phyloP scores from a whole-genome alignment of 306 rosid genomes.

The Citrullus amarus region DNA sequence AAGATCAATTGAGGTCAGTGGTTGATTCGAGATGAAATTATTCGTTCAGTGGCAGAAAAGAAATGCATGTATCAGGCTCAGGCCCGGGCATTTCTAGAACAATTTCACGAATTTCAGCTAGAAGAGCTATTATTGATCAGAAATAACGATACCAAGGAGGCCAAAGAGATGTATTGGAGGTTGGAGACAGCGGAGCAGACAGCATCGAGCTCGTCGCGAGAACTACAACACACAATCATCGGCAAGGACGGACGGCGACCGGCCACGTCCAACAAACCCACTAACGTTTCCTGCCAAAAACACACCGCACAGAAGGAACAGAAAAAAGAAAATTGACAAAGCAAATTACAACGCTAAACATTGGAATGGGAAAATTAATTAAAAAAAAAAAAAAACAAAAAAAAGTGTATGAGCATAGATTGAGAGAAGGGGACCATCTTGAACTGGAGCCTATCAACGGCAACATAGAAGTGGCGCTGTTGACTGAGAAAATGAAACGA shows the following conservation, averaged over 20 bases:
- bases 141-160: slow-evolving; percentile 37
- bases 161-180: slow-evolving; percentile 52
- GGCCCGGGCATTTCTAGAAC: background rate
- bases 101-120: background rate
- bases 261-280: slow-evolving; percentile 59
- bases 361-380: background rate
- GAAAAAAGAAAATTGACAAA: background rate
- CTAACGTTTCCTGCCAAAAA: slow-evolving; percentile 49
- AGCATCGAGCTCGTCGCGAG: slow-evolving; percentile 76
- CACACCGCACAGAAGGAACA: background rate
- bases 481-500: slow-evolving; percentile 23
- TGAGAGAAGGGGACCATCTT: slow-evolving; percentile 41
- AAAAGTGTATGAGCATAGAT: background rate
- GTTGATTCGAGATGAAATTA: background rate
- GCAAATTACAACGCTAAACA: background rate
- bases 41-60: background rate
- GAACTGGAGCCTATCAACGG: slow-evolving; percentile 69
- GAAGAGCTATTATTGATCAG: background rate
- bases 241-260: slow-evolving; percentile 63
- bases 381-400: too few relatives aligned
- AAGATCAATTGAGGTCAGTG: background rate
- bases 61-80: background rate
- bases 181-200: slow-evolving; percentile 50
- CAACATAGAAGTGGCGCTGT: slow-evolving; percentile 75
- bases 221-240: slow-evolving; percentile 63